Conservation (phyloP, 306 rosid species). For the Myrica gale region DNA sequence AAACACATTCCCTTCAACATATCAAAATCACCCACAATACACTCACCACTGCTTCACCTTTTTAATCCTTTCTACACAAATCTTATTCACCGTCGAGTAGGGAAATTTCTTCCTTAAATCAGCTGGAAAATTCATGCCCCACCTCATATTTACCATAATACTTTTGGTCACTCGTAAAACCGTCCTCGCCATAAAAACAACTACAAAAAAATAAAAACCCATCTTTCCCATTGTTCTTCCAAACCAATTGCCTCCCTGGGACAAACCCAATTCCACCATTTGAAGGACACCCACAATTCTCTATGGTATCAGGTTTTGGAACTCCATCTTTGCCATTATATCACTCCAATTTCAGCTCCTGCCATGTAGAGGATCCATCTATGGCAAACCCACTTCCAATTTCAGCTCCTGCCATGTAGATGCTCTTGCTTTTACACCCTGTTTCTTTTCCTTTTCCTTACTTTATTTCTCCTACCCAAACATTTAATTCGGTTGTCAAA, state of each 20-base stretch:
- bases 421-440: too few relatives aligned
- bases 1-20: too few relatives aligned
- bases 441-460: too few relatives aligned
- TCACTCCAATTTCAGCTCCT: too few relatives aligned
- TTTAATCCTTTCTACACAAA: constrained; percentile 59
- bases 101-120: constrained; percentile 49
- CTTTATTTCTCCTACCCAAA: too few relatives aligned
- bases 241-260: constrained; percentile 29
- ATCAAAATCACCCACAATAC: too few relatives aligned
- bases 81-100: constrained; percentile 60
- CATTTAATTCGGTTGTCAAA: too few relatives aligned
- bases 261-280: constrained; percentile 28
- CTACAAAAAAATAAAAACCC: constrained; percentile 42
- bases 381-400: too few relatives aligned
- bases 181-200: constrained; percentile 65
- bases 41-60: too few relatives aligned
- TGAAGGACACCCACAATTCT: constrained; percentile 15
- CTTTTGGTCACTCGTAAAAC: constrained; percentile 51
- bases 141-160: constrained; percentile 48
- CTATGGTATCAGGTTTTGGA: constrained; percentile 4
- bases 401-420: too few relatives aligned
- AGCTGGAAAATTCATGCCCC: constrained; percentile 61
- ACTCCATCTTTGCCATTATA: constrained; percentile 19
- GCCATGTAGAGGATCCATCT: too few relatives aligned
- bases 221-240: constrained; percentile 36